Evolutionary conservation across 495 filamentous ascomycete genomes (phyloP).

Genomic region (Cairneyella variabilis): DNA sequence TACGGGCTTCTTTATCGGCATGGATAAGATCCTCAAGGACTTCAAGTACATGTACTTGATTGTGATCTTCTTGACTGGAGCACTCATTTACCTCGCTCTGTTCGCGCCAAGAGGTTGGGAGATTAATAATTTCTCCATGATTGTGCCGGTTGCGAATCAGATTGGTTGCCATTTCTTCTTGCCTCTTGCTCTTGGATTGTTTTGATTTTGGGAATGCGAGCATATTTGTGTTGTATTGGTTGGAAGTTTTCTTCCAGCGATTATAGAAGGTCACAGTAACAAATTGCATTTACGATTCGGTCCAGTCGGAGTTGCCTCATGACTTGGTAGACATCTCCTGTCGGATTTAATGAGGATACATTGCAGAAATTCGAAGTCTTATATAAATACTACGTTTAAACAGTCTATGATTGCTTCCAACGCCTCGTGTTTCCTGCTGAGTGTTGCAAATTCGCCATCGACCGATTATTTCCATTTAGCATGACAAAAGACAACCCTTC

Average conservation of each 20-base stretch:
- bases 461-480: too few relatives aligned
- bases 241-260: too few relatives aligned
- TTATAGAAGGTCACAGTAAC: too few relatives aligned
- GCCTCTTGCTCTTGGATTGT: not conserved
- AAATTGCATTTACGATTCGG: too few relatives aligned
- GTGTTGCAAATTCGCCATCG: not conserved
- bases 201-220: not conserved
- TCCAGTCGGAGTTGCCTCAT: too few relatives aligned
- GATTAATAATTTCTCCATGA: constrained; percentile 33
- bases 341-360: too few relatives aligned
- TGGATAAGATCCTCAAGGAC: constrained; percentile 18
- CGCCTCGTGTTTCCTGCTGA: too few relatives aligned
- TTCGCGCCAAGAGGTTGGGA: constrained; percentile 31
- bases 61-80: not conserved
- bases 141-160: constrained; percentile 35
- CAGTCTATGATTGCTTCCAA: too few relatives aligned
- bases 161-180: constrained; percentile 22
- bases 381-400: too few relatives aligned
- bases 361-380: too few relatives aligned
- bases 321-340: too few relatives aligned
- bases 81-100: constrained; percentile 29
- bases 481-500: not conserved
- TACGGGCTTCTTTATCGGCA: constrained; percentile 14
- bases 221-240: not conserved
- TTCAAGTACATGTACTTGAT: constrained; percentile 21